phyloP scores from a whole-genome alignment of 208 protist species.

The Porcisia deanei region DNA sequence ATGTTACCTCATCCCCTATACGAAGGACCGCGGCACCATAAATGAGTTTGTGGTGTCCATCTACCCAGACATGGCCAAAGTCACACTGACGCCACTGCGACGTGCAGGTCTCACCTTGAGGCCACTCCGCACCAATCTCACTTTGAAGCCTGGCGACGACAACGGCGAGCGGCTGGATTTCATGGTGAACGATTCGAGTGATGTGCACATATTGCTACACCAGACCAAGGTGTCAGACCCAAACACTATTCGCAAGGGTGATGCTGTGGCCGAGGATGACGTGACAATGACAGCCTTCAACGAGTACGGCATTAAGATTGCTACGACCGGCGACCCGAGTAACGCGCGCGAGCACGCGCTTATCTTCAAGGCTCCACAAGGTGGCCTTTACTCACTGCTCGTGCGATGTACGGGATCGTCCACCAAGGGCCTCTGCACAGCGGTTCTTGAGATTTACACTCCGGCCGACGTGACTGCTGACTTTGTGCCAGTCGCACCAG shows the following conservation, averaged over 20 bases:
- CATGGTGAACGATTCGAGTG: slow-evolving; percentile 60
- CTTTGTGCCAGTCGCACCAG: slow-evolving; percentile 52
- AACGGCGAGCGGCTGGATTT: slow-evolving; percentile 62
- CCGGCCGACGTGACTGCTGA: slow-evolving; percentile 46
- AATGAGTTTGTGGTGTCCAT: slow-evolving; percentile 79
- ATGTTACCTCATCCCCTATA: slow-evolving; percentile 85
- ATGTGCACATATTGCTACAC: slow-evolving; percentile 81
- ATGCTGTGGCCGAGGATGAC: slow-evolving; percentile 53
- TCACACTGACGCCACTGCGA: slow-evolving; percentile 75
- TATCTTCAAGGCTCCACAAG: slow-evolving; percentile 66
- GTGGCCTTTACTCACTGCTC: slow-evolving; percentile 68
- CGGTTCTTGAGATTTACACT: slow-evolving; percentile 58
- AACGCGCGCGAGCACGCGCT: slow-evolving; percentile 78
- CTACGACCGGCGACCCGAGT: slow-evolving; percentile 54
- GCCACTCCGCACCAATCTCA: slow-evolving; percentile 39
- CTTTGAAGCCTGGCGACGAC: slow-evolving; percentile 31
- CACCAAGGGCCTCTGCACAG: slow-evolving; percentile 39
- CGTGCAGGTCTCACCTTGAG: slow-evolving; percentile 59
- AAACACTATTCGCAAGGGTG: slow-evolving; percentile 39
- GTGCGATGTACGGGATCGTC: slow-evolving; percentile 36
- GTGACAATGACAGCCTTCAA: slow-evolving; percentile 72
- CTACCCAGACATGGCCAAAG: slow-evolving; percentile 80
- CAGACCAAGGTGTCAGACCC: slow-evolving; percentile 61
- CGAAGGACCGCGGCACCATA: slow-evolving; percentile 64
- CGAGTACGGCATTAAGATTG: slow-evolving; percentile 69